Evolutionary conservation across 2,329 filamentous ascomycete species (phyloP).

Genomic region (Cladosporium cucumerinum): DNA sequence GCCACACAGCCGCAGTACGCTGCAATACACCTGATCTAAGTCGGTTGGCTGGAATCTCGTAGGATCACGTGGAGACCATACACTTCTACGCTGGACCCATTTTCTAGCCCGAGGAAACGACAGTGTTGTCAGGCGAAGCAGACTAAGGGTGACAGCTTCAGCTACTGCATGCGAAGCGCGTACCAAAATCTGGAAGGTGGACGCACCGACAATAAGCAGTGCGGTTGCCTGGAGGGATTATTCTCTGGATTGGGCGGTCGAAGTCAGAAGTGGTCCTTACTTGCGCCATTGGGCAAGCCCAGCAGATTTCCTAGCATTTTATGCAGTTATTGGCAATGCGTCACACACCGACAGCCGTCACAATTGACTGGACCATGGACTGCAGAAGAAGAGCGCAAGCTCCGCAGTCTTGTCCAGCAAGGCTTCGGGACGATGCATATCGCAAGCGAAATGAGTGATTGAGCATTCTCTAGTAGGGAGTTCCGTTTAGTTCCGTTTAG

Average conservation of each 20-base stretch:
- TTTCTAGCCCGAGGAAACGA: neutral
- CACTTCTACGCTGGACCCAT: neutral
- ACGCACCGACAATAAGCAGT: neutral
- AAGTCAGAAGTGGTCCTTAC: neutral
- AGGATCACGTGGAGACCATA: neutral
- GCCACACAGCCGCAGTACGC: neutral
- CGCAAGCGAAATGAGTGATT: neutral
- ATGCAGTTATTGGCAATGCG: neutral
- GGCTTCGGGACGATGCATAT: neutral
- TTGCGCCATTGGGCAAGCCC: neutral
- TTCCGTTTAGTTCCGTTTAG: neutral
- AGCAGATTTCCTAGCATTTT: neutral
- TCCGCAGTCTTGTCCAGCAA: neutral
- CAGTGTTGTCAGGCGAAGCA: neutral
- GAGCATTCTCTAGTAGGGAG: neutral
- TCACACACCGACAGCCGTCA: neutral
- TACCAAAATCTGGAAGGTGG: neutral
- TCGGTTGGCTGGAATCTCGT: neutral
- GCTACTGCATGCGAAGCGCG: neutral
- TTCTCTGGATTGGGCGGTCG: neutral
- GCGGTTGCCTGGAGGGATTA: neutral
- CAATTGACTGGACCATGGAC: neutral
- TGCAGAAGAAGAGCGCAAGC: neutral
- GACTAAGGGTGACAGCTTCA: neutral
- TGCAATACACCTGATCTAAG: neutral